These are phyloP conservation scores for Rauvolfia tetraphylla DNA, from an alignment of 257 asterid species.

Conservation along the genomic window DNA sequence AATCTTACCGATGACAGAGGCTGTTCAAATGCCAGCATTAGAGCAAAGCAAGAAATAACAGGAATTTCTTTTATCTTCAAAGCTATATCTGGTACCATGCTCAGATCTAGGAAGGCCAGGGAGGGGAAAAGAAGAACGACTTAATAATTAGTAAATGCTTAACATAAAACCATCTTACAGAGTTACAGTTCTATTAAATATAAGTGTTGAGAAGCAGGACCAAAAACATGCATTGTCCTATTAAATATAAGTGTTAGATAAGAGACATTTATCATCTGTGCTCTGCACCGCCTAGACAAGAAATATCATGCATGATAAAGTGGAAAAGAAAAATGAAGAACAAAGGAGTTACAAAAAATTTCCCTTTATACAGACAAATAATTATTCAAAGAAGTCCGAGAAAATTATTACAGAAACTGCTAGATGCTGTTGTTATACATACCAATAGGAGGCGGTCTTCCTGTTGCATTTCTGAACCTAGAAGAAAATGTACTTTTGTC, in stretches of 20 bases:
- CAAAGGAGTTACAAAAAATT: background rate
- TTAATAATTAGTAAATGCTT: background rate
- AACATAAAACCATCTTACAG: background rate
- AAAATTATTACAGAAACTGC: background rate
- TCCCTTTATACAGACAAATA: background rate
- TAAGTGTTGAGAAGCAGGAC: background rate
- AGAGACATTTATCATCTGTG: background rate
- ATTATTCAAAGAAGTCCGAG: background rate
- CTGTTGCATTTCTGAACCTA: slow-evolving; percentile 60
- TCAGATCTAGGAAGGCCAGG: slow-evolving; percentile 43
- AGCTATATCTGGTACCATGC: slow-evolving; percentile 41
- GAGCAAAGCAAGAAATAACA: slow-evolving; percentile 60
- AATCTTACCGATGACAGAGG: slow-evolving; percentile 64
- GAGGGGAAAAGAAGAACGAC: background rate
- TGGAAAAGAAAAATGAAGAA: background rate
- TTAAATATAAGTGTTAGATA: background rate
- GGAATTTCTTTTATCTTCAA: slow-evolving; percentile 63
- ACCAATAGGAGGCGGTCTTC: slow-evolving; percentile 82
- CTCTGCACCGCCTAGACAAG: background rate
- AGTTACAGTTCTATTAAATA: background rate
- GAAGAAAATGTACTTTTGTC: slow-evolving; percentile 65
- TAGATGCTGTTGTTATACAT: slow-evolving; percentile 10
- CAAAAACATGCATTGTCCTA: background rate
- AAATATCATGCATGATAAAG: background rate
- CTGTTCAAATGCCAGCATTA: slow-evolving; percentile 80